A percentile compares a stretch with the other conserved stretches of the same genome.
Conservation (phyloP, 2,329 filamentous ascomycete genomes). For the Diaporthe longicolla region DNA sequence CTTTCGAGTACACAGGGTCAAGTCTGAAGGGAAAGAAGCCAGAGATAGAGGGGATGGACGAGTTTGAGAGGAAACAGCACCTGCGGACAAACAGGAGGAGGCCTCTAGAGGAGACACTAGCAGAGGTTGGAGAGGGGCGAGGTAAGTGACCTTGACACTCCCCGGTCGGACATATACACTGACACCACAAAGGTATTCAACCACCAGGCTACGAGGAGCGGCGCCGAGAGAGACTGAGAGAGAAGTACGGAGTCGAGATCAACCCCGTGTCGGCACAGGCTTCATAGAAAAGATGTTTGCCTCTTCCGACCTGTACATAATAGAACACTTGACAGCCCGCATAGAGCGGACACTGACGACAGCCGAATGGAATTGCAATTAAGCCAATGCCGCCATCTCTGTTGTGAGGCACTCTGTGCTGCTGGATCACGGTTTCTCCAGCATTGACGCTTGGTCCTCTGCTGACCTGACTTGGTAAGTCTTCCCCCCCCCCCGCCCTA, state of each 20-base stretch:
- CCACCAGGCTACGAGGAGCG: conserved; percentile 88
- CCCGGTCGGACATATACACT: conserved; percentile 30
- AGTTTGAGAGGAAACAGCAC: conserved; percentile 82
- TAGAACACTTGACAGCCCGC: conserved; percentile 29
- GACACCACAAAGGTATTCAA: conserved; percentile 75
- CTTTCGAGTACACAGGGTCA: conserved; percentile 78
- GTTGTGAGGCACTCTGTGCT: conserved; percentile 2
- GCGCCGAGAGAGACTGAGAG: conserved; percentile 83
- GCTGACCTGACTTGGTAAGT: conserved; percentile 13
- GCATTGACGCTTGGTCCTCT: neutral
- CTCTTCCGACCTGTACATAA: conserved; percentile 43
- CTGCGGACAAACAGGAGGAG: conserved; percentile 81
- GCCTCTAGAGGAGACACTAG: conserved; percentile 83
- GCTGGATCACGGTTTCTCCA: neutral
- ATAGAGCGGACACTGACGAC: conserved; percentile 10
- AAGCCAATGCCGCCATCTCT: neutral
- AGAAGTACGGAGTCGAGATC: conserved; percentile 90
- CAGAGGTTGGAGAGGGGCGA: conserved; percentile 87
- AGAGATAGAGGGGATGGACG: conserved; percentile 76
- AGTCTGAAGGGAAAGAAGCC: conserved; percentile 66
- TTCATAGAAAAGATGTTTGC: conserved; percentile 45
- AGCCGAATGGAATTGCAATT: conserved; percentile 43
- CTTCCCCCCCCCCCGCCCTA: conserved; percentile 11
- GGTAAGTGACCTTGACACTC: conserved; percentile 65
- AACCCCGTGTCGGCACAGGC: conserved; percentile 71